Evolutionary conservation across 2,329 filamentous ascomycete genomes (phyloP).

Genomic region (Chaetomiaceae sp.): DNA sequence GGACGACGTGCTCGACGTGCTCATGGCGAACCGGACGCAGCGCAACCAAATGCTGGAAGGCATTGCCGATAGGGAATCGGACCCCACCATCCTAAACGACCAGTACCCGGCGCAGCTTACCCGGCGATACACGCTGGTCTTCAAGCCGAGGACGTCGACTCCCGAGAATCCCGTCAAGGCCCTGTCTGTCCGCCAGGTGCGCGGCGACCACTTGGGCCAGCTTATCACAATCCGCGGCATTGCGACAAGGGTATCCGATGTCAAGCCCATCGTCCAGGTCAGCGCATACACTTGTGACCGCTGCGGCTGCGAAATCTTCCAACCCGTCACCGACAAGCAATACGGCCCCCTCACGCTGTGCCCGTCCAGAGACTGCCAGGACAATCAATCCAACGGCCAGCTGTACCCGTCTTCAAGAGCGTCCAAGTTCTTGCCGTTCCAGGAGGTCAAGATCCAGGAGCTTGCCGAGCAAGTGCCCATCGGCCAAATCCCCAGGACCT

Average conservation of each 20-base stretch:
- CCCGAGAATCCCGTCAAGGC: slow-evolving; percentile 59
- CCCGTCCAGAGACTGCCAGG: slow-evolving; percentile 82
- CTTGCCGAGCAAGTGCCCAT: slow-evolving; percentile 99
- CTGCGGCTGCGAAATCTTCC: slow-evolving; percentile 96
- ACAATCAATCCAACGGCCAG: slow-evolving; percentile 89
- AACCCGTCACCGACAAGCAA: slow-evolving; percentile 86
- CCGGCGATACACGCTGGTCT: slow-evolving; percentile 89
- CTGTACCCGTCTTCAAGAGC: slow-evolving; percentile 92
- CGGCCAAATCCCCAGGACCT: slow-evolving; percentile 87
- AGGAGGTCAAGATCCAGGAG: slow-evolving; percentile 97
- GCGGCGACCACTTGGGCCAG: slow-evolving; percentile 86
- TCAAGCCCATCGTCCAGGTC: slow-evolving; percentile 95
- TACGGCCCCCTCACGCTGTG: slow-evolving; percentile 85
- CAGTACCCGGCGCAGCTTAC: slow-evolving; percentile 91
- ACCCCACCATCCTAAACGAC: slow-evolving; percentile 63
- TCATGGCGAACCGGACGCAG: slow-evolving; percentile 86
- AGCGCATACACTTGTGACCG: slow-evolving; percentile 97
- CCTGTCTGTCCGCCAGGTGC: slow-evolving; percentile 87
- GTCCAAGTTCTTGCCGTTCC: slow-evolving; percentile 95
- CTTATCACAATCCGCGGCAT: slow-evolving; percentile 95
- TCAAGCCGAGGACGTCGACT: slow-evolving; percentile 81
- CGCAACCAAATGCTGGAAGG: slow-evolving; percentile 74
- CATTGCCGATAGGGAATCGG: slow-evolving; percentile 60
- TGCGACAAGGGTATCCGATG: slow-evolving; percentile 90
- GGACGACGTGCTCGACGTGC: slow-evolving; percentile 92